These are phyloP conservation scores for Tricholoma terreum DNA, from an alignment of 768 basidiomycete genomes.

Conservation along the genomic window DNA sequence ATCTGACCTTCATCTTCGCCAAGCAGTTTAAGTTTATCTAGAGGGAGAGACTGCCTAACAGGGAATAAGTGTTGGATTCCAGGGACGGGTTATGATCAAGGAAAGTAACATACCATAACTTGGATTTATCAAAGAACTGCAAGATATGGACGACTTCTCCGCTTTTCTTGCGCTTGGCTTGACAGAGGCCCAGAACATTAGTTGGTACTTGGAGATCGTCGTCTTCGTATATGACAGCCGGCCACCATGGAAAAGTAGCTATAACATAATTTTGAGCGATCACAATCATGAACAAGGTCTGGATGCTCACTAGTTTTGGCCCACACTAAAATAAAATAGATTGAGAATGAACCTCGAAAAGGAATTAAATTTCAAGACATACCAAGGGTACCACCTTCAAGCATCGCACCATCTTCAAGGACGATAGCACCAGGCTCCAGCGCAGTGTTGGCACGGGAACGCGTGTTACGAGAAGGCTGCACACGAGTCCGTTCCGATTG, in stretches of 20 bases:
- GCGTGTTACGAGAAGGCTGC: background rate
- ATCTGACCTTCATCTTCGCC: constrained; percentile 67
- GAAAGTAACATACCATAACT: constrained; percentile 52
- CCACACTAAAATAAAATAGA: constrained; percentile 60
- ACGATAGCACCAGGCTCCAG: constrained; percentile 29
- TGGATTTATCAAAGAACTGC: constrained; percentile 72
- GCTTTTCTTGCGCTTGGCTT: constrained; percentile 31
- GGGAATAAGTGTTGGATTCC: background rate
- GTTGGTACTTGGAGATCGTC: constrained; percentile 57
- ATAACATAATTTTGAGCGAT: constrained; percentile 4
- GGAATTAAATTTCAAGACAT: constrained; percentile 14
- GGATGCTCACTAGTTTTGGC: constrained; percentile 63
- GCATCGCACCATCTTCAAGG: constrained; percentile 31
- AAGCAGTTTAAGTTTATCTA: constrained; percentile 57
- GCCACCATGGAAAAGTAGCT: constrained; percentile 87
- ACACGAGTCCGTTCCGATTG: background rate
- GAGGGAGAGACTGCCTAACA: constrained; percentile 59
- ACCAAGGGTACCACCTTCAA: constrained; percentile 69
- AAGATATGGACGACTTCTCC: constrained; percentile 57
- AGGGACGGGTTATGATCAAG: background rate
- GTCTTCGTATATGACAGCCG: constrained; percentile 70
- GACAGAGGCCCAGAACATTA: constrained; percentile 29
- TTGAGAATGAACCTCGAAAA: background rate
- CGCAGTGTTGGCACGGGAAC: constrained; percentile 1
- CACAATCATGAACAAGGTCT: background rate